Base-by-base conservation (phyloP, 495 filamentous ascomycete species). In the Parathielavia hyrcaniae region DNA sequence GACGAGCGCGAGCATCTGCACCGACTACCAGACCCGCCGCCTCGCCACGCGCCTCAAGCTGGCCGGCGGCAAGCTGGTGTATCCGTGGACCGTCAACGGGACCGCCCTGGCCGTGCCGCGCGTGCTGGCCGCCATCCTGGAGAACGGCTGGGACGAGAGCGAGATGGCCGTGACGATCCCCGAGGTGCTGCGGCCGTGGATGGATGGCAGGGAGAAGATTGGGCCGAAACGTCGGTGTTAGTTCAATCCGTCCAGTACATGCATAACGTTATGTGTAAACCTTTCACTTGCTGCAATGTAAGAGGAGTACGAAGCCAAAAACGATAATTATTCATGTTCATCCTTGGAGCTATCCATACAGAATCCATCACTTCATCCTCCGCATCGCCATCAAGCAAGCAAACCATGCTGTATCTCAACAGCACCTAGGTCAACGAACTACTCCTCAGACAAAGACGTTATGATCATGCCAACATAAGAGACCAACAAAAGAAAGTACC, bases 61-160 rank as follows among this genome's bases (percentile, higher is more conserved):
- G 19, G 53, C 40, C 52, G 75, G 72, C 48, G 79, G 76, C 14
- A 79, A 75, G 64, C 61, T 76, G 49, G 65, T 68, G 12, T 91
- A 86, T 63, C 87, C 89, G 43, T 88, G 85, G 70, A 97, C 95
- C 1, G 83, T 96, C 22, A 98, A 98, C 69, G 93, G 93, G 0
- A 98, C 93, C 2, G 93, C 93, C 1, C 73, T 97, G 69, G 93
- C 93, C 2, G 86, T 97, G 17, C 95, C 93, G 17, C 77, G 93
- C 36, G 86, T 98, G 19, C 61, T 98, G 61, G 90, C 93, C 22
- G 90, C 90, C 10, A 76, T 98, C n/a, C 68, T 98, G 70, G 93
- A 98, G 79, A 90, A 95, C 67, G 86, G 91, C 5, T 97, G 90
- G 89, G 79, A 88, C 67, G 84, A 89, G 62, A 57, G 73, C 5